Base-by-base conservation (phyloP, 805 yeast genomes). In the Isabelozyma pseudorhagii region DNA sequence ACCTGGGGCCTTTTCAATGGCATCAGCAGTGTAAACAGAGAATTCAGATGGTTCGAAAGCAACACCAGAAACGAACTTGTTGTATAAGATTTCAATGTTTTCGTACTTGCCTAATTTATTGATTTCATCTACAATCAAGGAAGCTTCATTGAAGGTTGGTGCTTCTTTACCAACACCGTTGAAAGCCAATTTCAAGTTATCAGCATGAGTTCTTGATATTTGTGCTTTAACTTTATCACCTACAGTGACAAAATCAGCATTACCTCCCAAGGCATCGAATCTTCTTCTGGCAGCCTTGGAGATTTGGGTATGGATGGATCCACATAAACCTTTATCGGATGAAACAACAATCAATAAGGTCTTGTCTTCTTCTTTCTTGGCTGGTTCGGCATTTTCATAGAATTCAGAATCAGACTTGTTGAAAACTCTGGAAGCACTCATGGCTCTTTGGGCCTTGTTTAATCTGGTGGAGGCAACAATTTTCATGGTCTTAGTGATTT, bases 401-500 rank as follows among this genome's bases (percentile, higher is more conserved):
- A 94, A 89, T 68, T 87, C 90, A 54, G 78, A 61, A 67, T 91
- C 96, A 52, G 92, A 84, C 62, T 80, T 79, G 67, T 85, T 85
- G 80, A 89, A 93, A 53, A 82, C 86, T 72, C 96, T 85, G 46
- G 97, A 87, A 46, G 89, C 82, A 60, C 79, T 77, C 91, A 91
- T 93, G 54, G 97, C 96, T 73, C 86, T 88, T 77, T 91, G 97
- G 54, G 99, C 99, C 77, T 89, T 91, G 70, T 83, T 80, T 72
- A 94, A 83, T 78, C 97, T 87, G 62, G 99, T 94, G 40, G 98
- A 93, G 40, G 99, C 99, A 66, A 94, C 99, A 76, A 94, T 87
- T 82, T 92, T 94, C 98, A 94, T 94, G 74, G 99, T 94, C 79
- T 94, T 94, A 78, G 99, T 94, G 79, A 94, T 94, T 81, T 94